These are phyloP conservation scores for Amaranthus hypochondriacus DNA, from an alignment of 148 eudicot genomes.

Conservation along the genomic window DNA sequence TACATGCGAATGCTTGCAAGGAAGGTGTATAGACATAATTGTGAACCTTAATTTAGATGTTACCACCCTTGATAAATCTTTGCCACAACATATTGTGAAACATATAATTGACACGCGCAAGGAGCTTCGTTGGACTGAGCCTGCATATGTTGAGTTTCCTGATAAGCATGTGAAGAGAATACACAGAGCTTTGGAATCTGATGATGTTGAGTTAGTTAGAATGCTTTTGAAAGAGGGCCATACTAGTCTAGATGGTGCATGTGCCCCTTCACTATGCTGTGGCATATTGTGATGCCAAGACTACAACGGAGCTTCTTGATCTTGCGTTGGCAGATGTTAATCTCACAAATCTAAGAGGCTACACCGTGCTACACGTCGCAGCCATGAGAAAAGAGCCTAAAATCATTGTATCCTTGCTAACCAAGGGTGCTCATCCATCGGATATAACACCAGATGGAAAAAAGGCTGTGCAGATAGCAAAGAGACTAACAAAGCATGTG, in stretches of 20 bases:
- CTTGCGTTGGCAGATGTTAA: slow-evolving; percentile 75
- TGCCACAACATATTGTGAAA: slow-evolving; percentile 55
- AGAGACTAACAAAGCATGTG: slow-evolving; percentile 66
- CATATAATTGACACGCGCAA: slow-evolving; percentile 55
- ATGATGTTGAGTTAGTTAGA: slow-evolving; percentile 80
- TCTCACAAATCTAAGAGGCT: slow-evolving; percentile 47
- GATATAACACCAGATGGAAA: slow-evolving; percentile 72
- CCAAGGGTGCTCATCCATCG: slow-evolving; percentile 83
- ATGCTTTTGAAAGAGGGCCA: slow-evolving; percentile 73
- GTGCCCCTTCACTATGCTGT: slow-evolving; percentile 85
- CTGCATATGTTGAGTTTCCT: slow-evolving; percentile 43
- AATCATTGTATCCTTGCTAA: slow-evolving; percentile 75
- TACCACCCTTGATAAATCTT: slow-evolving; percentile 59
- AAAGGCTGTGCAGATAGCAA: slow-evolving; percentile 72
- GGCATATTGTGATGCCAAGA: slow-evolving; percentile 83
- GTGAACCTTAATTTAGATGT: slow-evolving; percentile 62
- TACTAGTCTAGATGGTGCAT: slow-evolving; percentile 69
- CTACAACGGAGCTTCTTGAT: slow-evolving; percentile 72
- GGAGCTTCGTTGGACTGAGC: slow-evolving; percentile 44
- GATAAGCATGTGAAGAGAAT: slow-evolving; percentile 81
- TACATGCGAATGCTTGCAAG: slow-evolving; percentile 55
- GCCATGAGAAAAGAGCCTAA: slow-evolving; percentile 93
- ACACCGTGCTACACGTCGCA: slow-evolving; percentile 81
- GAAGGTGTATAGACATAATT: slow-evolving; percentile 51
- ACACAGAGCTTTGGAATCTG: slow-evolving; percentile 83